These are phyloP conservation scores for Lepiota venenata DNA, from an alignment of 768 basidiomycete species.

Conservation along the genomic window DNA sequence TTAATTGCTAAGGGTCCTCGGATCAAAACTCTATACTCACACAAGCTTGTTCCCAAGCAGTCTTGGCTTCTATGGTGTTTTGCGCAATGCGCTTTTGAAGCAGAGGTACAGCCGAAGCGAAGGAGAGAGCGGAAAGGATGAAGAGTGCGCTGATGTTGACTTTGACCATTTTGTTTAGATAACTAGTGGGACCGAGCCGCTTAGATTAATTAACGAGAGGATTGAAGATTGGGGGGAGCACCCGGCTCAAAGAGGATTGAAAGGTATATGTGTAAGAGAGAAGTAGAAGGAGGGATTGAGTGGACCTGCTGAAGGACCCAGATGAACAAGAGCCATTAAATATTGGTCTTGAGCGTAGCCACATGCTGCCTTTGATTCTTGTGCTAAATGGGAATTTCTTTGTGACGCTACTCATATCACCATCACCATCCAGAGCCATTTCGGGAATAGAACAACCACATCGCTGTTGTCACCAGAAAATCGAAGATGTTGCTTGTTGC, in stretches of 20 bases:
- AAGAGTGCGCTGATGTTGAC: conserved; percentile 25
- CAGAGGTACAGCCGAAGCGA: conserved; percentile 30
- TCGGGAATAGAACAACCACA: not conserved
- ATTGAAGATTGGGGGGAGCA: conserved; percentile 18
- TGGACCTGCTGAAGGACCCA: not conserved
- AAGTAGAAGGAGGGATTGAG: conserved; percentile 5
- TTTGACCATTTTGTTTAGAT: conserved; percentile 15
- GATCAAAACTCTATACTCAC: conserved; percentile 29
- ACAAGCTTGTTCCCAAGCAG: conserved; percentile 50
- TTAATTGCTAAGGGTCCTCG: not conserved
- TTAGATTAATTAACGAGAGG: not conserved
- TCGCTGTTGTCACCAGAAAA: not conserved
- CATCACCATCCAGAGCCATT: not conserved
- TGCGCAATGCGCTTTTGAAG: conserved; percentile 48
- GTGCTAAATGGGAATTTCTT: too few species aligned
- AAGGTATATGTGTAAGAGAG: conserved; percentile 10
- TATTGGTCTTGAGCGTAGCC: not conserved
- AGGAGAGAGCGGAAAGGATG: conserved; percentile 28
- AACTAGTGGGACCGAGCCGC: not conserved
- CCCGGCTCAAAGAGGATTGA: conserved; percentile 23
- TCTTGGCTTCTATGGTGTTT: conserved; percentile 42
- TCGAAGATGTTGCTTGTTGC: not conserved
- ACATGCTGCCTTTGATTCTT: too few species aligned
- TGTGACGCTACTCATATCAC: not conserved
- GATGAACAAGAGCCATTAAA: not conserved